phyloP scores from a whole-genome alignment of 768 basidiomycete species.

The Suillus sp. region DNA sequence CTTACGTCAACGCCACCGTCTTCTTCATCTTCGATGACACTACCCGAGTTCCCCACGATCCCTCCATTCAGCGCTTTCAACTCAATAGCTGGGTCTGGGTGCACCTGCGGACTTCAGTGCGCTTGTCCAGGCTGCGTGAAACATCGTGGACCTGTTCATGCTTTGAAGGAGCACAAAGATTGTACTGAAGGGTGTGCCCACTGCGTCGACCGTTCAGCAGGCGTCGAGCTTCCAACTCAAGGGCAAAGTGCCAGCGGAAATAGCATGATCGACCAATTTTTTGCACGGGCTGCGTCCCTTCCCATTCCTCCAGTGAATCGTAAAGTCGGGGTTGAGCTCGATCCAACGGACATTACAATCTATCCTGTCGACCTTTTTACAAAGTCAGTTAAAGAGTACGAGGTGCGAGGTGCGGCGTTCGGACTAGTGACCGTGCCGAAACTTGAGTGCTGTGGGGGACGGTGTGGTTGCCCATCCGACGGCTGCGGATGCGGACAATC shows the following conservation, averaged over 20 bases:
- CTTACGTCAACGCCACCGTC: constrained; percentile 41
- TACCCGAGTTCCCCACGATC: constrained; percentile 56
- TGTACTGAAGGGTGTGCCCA: constrained; percentile 57
- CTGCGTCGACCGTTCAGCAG: constrained; percentile 58
- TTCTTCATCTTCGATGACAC: constrained; percentile 18
- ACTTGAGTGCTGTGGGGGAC: constrained; percentile 66
- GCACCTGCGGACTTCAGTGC: constrained; percentile 70
- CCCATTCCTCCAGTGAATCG: constrained; percentile 55
- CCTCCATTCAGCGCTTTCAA: constrained; percentile 60
- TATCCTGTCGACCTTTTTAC: constrained; percentile 43
- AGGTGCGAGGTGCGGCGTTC: constrained; percentile 45
- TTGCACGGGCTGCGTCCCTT: constrained; percentile 67
- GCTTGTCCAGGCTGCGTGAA: constrained; percentile 73
- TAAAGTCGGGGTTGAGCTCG: constrained; percentile 42
- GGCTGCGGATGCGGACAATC: constrained; percentile 57
- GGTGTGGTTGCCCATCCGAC: constrained; percentile 57
- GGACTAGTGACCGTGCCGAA: constrained; percentile 61
- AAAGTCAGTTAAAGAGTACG: constrained; percentile 35
- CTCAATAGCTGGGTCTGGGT: constrained; percentile 67
- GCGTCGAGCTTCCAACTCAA: constrained; percentile 44
- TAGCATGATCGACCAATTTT: constrained; percentile 61
- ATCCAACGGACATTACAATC: constrained; percentile 53
- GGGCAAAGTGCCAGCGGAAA: constrained; percentile 16
- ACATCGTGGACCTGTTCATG: constrained; percentile 60
- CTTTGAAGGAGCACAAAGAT: constrained; percentile 33